These are phyloP conservation scores for Tetrahymena elliotti DNA, from an alignment of 73 alveolate genomes.

Conservation along the genomic window DNA sequence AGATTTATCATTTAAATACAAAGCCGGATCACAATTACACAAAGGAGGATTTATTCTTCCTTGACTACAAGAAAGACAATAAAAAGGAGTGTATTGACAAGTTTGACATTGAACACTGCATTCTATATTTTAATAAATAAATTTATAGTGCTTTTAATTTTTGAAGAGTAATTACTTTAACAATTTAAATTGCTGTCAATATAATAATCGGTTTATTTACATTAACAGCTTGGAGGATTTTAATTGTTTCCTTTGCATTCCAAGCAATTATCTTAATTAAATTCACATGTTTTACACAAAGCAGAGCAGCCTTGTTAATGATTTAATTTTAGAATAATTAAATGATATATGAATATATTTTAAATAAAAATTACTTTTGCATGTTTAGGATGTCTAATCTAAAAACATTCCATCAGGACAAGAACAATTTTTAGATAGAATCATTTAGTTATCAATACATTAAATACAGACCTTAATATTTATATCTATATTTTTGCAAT, in stretches of 20 bases:
- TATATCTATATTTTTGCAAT: neutral
- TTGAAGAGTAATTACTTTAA: neutral
- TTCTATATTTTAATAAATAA: neutral
- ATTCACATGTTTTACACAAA: neutral
- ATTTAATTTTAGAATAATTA: too few relatives aligned
- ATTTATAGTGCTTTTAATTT: neutral
- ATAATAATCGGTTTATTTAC: neutral
- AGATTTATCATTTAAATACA: neutral
- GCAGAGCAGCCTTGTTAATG: neutral
- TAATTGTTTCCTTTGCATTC: neutral
- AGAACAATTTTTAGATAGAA: neutral
- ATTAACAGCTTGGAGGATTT: neutral
- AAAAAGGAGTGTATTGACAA: neutral
- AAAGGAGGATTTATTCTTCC: neutral
- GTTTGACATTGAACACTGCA: neutral
- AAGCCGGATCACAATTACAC: neutral
- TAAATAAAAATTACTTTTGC: neutral
- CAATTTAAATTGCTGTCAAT: neutral
- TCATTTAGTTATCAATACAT: neutral
- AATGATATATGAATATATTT: neutral
- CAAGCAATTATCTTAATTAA: neutral
- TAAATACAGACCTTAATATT: neutral
- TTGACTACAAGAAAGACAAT: neutral
- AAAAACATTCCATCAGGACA: neutral
- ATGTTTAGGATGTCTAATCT: neutral